Percentiles rank a stretch among this genome's conserved stretches.
Evolutionary conservation across 768 basidiomycete species (phyloP).

Genomic region (Paxillus ammoniavirescens): DNA sequence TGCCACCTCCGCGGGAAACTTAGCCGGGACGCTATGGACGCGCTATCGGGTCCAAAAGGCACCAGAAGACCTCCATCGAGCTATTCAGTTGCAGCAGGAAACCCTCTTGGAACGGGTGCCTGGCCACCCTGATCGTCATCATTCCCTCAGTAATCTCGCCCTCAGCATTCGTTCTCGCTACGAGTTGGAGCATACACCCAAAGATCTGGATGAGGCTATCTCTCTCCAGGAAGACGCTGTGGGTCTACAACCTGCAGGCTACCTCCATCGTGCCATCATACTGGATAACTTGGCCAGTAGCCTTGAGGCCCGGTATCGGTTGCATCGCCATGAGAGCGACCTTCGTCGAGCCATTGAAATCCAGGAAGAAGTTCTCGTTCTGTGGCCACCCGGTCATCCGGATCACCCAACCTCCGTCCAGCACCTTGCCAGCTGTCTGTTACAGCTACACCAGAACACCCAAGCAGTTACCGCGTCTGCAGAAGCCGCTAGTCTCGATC

Average conservation of each 20-base stretch:
- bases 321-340: not conserved
- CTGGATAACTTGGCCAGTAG: conserved; percentile 17
- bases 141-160: conserved; percentile 13
- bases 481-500: not conserved
- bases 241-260: conserved; percentile 5
- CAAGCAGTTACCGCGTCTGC: not conserved
- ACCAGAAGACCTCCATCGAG: conserved; percentile 14
- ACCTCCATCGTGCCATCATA: conserved; percentile 7
- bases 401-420: not conserved
- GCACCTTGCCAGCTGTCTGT: not conserved
- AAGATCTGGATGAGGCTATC: conserved; percentile 20
- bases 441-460: not conserved
- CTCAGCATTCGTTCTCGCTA: conserved; percentile 7
- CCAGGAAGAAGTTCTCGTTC: not conserved
- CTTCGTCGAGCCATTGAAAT: not conserved
- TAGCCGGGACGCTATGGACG: not conserved
- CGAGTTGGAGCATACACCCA: conserved; percentile 1
- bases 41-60: not conserved
- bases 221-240: conserved; percentile 4
- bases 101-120: conserved; percentile 6
- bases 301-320: conserved; percentile 1
- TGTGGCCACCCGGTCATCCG: conserved; percentile 1
- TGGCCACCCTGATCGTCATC: conserved; percentile 1
- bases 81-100: not conserved
- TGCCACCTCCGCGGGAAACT: not conserved